phyloP scores from a whole-genome alignment of 75 land plant genomes.

The Selaginella tamariscina region DNA sequence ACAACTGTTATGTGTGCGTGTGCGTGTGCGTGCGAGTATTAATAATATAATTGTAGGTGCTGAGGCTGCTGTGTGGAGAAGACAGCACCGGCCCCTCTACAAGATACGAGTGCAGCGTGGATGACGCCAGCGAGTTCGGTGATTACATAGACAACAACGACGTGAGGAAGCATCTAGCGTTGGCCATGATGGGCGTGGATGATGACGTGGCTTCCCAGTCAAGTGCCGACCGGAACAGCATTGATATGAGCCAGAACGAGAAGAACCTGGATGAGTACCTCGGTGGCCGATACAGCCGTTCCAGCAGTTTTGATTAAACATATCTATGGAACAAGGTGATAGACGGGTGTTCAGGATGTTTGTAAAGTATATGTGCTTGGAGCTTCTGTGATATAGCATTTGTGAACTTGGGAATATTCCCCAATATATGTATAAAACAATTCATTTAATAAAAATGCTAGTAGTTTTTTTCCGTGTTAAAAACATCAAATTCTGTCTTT shows the following conservation, averaged over 20 bases:
- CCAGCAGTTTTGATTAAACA: background rate
- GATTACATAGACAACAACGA: conserved; percentile 12
- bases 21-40: background rate
- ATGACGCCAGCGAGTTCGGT: conserved; percentile 23
- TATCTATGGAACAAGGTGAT: background rate
- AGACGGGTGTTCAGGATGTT: background rate
- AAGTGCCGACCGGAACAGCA: conserved; percentile 43
- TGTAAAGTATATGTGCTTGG: no score
- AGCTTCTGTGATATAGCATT: no score
- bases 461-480: no score
- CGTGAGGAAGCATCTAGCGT: conserved; percentile 41
- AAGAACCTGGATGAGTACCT: conserved; percentile 59
- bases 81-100: conserved; percentile 20
- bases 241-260: conserved; percentile 22
- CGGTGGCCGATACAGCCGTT: conserved; percentile 47
- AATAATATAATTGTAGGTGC: conserved; percentile 29
- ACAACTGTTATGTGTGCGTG: background rate
- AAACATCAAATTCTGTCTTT: no score
- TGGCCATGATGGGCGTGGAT: conserved; percentile 59
- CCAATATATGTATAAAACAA: no score
- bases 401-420: no score
- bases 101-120: conserved; percentile 29
- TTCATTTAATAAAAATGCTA: no score
- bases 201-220: conserved; percentile 45
- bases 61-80: conserved; percentile 51